Evolutionary conservation across 306 rosid species (phyloP).

Genomic region (Pterocarpus macrocarpus): DNA sequence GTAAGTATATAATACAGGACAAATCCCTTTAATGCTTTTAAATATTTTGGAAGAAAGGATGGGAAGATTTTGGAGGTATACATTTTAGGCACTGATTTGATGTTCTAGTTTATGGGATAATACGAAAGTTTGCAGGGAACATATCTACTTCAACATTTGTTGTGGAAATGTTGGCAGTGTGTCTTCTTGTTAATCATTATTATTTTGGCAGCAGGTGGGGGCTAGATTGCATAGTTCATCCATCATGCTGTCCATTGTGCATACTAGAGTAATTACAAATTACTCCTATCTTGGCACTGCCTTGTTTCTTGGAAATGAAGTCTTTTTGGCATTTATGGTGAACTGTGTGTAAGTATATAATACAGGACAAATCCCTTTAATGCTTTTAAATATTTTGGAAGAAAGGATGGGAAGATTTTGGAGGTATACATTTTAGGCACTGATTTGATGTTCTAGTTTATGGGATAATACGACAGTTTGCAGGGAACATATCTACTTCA

Average conservation of each 20-base stretch:
- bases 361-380: neutral
- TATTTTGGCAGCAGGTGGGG: no score
- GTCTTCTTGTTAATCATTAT: neutral
- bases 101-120: neutral
- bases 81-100: slow-evolving; percentile 1
- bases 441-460: neutral
- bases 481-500: slow-evolving; percentile 3
- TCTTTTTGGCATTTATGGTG: slow-evolving; percentile 28
- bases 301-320: slow-evolving; percentile 33
- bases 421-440: slow-evolving; percentile 8
- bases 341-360: slow-evolving; percentile 25
- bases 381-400: slow-evolving; percentile 18
- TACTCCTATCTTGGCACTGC: slow-evolving; percentile 23
- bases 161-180: neutral
- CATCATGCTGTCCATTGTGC: no score
- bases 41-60: slow-evolving; percentile 19
- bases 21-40: neutral
- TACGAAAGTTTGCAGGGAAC: neutral
- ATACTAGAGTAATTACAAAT: neutral
- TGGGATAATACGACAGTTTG: neutral
- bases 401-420: neutral
- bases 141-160: slow-evolving; percentile 16
- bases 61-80: slow-evolving; percentile 5
- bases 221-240: no score
- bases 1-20: slow-evolving; percentile 24